Conservation (phyloP, 2,329 filamentous ascomycete genomes). For the Ampelomyces quisqualis region DNA sequence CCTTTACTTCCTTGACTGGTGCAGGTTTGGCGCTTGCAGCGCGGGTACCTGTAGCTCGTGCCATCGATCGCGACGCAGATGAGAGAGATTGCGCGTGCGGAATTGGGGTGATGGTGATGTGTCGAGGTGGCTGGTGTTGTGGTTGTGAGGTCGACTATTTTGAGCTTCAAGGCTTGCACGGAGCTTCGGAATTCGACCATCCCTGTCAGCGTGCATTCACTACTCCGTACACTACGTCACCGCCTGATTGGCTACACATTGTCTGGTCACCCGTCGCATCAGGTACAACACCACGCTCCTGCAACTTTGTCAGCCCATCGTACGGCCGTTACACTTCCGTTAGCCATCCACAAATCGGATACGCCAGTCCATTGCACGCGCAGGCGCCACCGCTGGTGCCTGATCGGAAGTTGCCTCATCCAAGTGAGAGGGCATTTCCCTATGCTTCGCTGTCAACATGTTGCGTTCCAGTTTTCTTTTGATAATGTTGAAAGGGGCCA, state of each 20-base stretch:
- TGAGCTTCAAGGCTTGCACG: constrained; percentile 7
- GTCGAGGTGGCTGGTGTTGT: constrained; percentile 30
- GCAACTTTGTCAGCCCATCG: no score
- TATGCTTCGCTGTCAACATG: constrained; percentile 16
- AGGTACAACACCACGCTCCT: no score
- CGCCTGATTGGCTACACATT: constrained; percentile 15
- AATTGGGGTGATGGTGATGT: constrained; percentile 11
- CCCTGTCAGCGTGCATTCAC: constrained; percentile 9
- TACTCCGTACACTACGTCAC: constrained; percentile 13
- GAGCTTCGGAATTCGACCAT: constrained; percentile 4
- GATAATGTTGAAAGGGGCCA: constrained; percentile 47
- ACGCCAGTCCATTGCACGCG: constrained; percentile 5
- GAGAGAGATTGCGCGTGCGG: constrained; percentile 16
- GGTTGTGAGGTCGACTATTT: constrained; percentile 19
- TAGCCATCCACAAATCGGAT: no score
- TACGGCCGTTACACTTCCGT: no score
- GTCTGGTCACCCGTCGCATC: constrained; percentile 7
- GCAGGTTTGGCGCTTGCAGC: constrained; percentile 30
- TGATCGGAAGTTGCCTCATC: constrained; percentile 24
- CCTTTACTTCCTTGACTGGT: constrained; percentile 28
- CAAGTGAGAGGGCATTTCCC: neutral
- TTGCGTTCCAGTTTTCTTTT: constrained; percentile 15
- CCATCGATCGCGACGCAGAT: constrained; percentile 27
- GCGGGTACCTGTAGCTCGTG: constrained; percentile 31
- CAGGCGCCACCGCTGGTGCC: constrained; percentile 8